phyloP scores from a whole-genome alignment of 202 grass and related monocot species.

The Carex arenaria region DNA sequence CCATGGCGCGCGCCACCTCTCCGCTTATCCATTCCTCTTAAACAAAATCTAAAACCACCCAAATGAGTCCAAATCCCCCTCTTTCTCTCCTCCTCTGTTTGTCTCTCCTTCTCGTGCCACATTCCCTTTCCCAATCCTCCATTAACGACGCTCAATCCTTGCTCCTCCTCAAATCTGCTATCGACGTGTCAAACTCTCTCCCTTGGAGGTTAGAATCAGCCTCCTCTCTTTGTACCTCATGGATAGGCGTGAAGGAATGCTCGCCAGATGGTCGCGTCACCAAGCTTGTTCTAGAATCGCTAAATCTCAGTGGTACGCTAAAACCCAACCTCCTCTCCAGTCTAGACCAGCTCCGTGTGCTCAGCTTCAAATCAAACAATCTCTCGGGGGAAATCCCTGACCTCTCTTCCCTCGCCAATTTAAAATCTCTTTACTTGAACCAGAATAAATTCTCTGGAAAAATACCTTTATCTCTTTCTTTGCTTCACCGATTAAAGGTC shows the following conservation, averaged over 20 bases:
- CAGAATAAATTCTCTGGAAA: slow-evolving; percentile 49
- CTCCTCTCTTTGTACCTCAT: slow-evolving; percentile 35
- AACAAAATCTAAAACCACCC: background rate
- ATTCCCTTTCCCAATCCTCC: slow-evolving; percentile 2
- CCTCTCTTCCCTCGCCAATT: slow-evolving; percentile 45
- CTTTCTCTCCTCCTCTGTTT: slow-evolving; percentile 23
- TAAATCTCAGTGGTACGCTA: slow-evolving; percentile 66
- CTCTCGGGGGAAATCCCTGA: slow-evolving; percentile 63
- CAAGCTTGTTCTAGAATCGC: slow-evolving; percentile 79
- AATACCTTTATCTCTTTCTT: slow-evolving; percentile 40
- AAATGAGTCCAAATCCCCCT: background rate
- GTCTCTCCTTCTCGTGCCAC: background rate
- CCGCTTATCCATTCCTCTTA: background rate
- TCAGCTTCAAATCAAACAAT: slow-evolving; percentile 77
- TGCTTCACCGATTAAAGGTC: slow-evolving; percentile 64
- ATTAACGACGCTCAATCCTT: slow-evolving; percentile 45
- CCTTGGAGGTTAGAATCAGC: slow-evolving; percentile 45
- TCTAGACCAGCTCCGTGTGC: slow-evolving; percentile 71
- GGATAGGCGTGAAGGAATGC: slow-evolving; percentile 72
- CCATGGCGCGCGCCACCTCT: slow-evolving; percentile 11
- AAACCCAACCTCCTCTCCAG: slow-evolving; percentile 38
- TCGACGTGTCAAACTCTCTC: slow-evolving; percentile 51
- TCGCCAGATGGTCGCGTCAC: slow-evolving; percentile 35
- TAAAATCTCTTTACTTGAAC: slow-evolving; percentile 85
- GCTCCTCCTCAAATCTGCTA: slow-evolving; percentile 48